Percentiles rank a stretch among this genome's conserved stretches.
These are phyloP conservation scores for Penicillium taxi DNA, from an alignment of 495 filamentous ascomycete species.

Conservation along the genomic window DNA sequence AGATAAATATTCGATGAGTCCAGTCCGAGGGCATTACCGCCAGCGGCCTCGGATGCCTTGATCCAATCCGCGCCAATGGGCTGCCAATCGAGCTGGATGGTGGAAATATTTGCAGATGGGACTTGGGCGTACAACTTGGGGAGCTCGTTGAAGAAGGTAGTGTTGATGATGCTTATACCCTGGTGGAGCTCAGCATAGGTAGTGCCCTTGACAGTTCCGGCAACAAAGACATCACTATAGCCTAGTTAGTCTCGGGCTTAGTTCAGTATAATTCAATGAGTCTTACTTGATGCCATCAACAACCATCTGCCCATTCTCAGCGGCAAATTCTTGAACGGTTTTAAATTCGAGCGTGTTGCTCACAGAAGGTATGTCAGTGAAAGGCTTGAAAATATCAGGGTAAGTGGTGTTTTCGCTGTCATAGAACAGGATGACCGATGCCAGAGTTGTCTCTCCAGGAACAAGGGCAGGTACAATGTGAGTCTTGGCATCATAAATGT, in stretches of 20 bases:
- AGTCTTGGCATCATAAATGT: slow-evolving; percentile 27
- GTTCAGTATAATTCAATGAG: neutral
- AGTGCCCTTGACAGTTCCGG: slow-evolving; percentile 28
- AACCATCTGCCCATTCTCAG: slow-evolving; percentile 22
- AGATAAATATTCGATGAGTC: slow-evolving; percentile 27
- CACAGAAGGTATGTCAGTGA: slow-evolving; percentile 28
- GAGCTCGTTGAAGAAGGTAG: slow-evolving; percentile 28
- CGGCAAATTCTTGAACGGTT: slow-evolving; percentile 25
- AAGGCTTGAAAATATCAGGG: slow-evolving; percentile 28
- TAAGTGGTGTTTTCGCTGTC: slow-evolving; percentile 23
- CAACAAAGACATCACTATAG: slow-evolving; percentile 29
- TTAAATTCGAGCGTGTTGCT: slow-evolving; percentile 29
- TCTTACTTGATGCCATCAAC: slow-evolving; percentile 24
- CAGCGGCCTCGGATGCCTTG: slow-evolving; percentile 21
- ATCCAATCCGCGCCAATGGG: slow-evolving; percentile 39
- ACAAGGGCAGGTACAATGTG: slow-evolving; percentile 29
- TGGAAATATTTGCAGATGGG: slow-evolving; percentile 25
- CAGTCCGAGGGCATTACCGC: slow-evolving; percentile 39
- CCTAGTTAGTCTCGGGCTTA: slow-evolving; percentile 3
- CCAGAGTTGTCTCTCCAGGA: slow-evolving; percentile 19
- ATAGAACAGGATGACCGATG: slow-evolving; percentile 33
- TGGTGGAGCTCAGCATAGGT: slow-evolving; percentile 20
- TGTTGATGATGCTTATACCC: slow-evolving; percentile 32
- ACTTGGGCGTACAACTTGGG: slow-evolving; percentile 25
- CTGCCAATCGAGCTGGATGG: slow-evolving; percentile 37